phyloP scores from a whole-genome alignment of 345 rosid genomes.

The Excoecaria cochinchinensis region DNA sequence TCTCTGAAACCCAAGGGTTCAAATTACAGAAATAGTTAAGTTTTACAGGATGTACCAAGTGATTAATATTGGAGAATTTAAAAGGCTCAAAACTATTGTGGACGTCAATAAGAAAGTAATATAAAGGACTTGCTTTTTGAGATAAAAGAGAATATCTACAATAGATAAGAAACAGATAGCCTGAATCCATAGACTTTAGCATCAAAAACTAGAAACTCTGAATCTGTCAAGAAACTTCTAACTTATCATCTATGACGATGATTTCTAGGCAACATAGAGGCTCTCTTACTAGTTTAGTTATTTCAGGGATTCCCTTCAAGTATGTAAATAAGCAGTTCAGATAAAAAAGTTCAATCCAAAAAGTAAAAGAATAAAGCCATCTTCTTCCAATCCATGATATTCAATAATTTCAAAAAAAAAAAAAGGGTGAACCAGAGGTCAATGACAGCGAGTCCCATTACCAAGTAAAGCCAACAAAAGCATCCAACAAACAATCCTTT shows the following conservation, averaged over 20 bases:
- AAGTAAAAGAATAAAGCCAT: background rate
- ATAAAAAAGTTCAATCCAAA: slow-evolving; percentile 1
- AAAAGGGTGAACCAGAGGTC: too few species aligned
- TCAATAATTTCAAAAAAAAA: too few species aligned
- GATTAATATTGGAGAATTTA: background rate
- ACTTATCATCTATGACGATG: slow-evolving; percentile 4
- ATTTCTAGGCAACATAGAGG: background rate
- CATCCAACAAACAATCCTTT: background rate
- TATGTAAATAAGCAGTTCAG: background rate
- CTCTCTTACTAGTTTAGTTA: background rate
- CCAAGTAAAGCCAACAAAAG: background rate
- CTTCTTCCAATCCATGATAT: too few species aligned
- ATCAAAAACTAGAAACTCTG: background rate
- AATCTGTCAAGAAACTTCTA: background rate
- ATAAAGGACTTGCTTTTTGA: background rate
- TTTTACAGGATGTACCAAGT: background rate
- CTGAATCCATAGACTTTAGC: background rate
- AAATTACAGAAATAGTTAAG: background rate
- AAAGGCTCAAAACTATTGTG: background rate
- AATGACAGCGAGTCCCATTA: background rate
- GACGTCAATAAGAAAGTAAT: background rate
- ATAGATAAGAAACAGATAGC: too few species aligned
- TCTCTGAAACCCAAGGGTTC: background rate
- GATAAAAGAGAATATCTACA: background rate
- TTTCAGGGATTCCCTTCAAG: background rate